A percentile compares a stretch with the other conserved stretches of the same genome.
phyloP scores from a whole-genome alignment of 1,284 basidiomycete genomes.

The Taiwanofungus camphoratus region DNA sequence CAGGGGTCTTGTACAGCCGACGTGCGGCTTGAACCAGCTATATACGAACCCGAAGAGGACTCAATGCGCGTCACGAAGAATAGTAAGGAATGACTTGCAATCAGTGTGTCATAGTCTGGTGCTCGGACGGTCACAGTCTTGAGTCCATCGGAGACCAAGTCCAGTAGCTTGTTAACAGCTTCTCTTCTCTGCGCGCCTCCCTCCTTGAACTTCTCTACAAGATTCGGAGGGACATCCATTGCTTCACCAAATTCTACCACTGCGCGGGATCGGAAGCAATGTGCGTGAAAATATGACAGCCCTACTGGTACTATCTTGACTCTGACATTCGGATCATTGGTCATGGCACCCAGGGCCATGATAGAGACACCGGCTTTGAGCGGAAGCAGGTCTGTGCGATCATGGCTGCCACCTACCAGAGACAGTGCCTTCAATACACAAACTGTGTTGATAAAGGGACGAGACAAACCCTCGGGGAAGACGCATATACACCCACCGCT shows the following conservation, averaged over 20 bases:
- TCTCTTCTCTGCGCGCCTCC: constrained; percentile 89
- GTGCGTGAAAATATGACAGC: constrained; percentile 92
- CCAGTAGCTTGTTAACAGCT: constrained; percentile 86
- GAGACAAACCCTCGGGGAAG: constrained; percentile 83
- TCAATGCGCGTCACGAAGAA: no score
- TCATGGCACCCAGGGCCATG: constrained; percentile 97
- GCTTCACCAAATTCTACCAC: constrained; percentile 97
- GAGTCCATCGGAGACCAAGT: constrained; percentile 92
- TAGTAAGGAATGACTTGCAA: constrained; percentile 72
- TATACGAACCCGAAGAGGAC: constrained; percentile 1
- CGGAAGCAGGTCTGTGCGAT: constrained; percentile 90
- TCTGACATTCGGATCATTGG: constrained; percentile 75
- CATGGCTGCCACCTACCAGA: constrained; percentile 95
- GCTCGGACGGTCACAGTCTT: constrained; percentile 96
- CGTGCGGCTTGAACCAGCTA: constrained; percentile 94
- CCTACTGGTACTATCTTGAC: constrained; percentile 95
- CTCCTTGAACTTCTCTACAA: constrained; percentile 86
- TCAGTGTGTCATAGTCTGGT: constrained; percentile 96
- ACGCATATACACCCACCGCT: constrained; percentile 91
- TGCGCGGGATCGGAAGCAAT: constrained; percentile 90
- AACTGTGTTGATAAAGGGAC: no score
- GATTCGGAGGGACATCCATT: constrained; percentile 81
- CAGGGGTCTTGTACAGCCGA: constrained; percentile 91
- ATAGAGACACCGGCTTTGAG: constrained; percentile 94
- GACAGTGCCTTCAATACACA: no score